Conservation (phyloP, 768 basidiomycete genomes). For the Lyophyllum shimeji region DNA sequence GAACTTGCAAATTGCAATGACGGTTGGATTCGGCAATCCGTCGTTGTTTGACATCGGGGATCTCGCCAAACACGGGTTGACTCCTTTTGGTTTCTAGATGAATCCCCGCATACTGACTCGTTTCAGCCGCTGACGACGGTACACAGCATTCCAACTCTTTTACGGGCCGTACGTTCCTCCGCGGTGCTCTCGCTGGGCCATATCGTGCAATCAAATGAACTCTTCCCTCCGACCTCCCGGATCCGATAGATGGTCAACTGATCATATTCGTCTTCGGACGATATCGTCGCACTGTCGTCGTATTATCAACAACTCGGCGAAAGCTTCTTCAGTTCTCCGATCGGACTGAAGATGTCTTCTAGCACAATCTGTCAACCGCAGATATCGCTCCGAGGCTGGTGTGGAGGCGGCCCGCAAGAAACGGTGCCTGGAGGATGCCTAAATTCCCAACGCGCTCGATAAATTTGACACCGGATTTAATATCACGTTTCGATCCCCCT, state of each 20-base stretch:
- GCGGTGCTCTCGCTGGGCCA: not conserved
- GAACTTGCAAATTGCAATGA: not conserved
- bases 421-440: not conserved
- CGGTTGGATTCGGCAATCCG: not conserved
- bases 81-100: no score
- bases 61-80: not conserved
- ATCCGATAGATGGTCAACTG: not conserved
- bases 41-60: not conserved
- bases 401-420: not conserved
- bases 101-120: not conserved
- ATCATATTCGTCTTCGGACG: no score
- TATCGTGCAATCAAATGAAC: not conserved
- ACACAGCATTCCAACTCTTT: not conserved
- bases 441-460: not conserved
- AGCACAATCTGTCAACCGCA: not conserved
- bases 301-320: not conserved
- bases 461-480: not conserved
- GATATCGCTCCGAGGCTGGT: not conserved
- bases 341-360: not conserved
- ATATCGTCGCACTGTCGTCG: not conserved
- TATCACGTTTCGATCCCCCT: not conserved
- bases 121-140: not conserved
- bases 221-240: not conserved
- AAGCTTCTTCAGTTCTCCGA: not conserved
- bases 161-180: not conserved